Percentiles rank a stretch among this genome's conserved stretches.
Conservation (phyloP, 306 rosid genomes). For the Quercus robur region DNA sequence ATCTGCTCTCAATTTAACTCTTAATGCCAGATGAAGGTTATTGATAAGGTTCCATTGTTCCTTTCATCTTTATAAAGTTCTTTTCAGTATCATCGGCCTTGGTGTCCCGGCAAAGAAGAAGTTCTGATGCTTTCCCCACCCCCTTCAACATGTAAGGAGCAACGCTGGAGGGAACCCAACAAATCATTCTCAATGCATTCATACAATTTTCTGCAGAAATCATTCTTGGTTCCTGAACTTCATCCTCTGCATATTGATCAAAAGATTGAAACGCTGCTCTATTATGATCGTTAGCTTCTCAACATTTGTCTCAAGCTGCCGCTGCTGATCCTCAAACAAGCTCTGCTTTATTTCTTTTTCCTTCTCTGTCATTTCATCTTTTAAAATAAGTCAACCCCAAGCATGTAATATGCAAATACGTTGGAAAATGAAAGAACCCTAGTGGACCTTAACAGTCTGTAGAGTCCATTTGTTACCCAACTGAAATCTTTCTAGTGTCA, state of each 20-base stretch:
- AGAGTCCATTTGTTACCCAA: conserved; percentile 18
- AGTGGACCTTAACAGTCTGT: conserved; percentile 29
- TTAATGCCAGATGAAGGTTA: too few species aligned
- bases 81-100: too few species aligned
- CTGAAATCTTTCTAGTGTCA: neutral
- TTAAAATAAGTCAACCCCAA: conserved; percentile 14
- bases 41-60: too few species aligned
- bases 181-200: conserved; percentile 37
- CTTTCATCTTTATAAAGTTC: too few species aligned
- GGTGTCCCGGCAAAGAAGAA: too few species aligned
- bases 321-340: conserved; percentile 43
- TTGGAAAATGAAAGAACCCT: conserved; percentile 23
- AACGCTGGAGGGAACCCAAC: neutral
- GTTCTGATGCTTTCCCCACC: too few species aligned
- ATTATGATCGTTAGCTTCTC: conserved; percentile 23
- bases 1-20: too few species aligned
- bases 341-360: conserved; percentile 20
- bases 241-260: neutral
- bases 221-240: conserved; percentile 5
- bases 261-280: conserved; percentile 14
- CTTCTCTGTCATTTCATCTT: conserved; percentile 8
- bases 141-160: too few species aligned
- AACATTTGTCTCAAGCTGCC: conserved; percentile 30
- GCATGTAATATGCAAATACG: conserved; percentile 32
- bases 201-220: conserved; percentile 23